Base-by-base conservation (phyloP, 2,329 filamentous ascomycete genomes). In the Penicillium sp. region DNA sequence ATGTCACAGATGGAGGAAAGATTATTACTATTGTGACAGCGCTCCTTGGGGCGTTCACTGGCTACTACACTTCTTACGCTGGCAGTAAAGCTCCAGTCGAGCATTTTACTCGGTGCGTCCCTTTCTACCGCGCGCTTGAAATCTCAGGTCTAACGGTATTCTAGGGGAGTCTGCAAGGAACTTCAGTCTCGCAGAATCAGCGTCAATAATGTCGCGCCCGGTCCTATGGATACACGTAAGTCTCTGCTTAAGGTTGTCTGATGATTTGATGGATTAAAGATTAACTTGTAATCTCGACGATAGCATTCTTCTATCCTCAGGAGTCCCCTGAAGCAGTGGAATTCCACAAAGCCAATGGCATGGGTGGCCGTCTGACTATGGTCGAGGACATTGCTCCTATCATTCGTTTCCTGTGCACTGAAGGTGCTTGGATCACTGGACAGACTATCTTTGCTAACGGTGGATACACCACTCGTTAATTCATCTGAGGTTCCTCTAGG, bases 61-160 rank as follows among this genome's bases (percentile, higher is more conserved):
- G 77, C 36, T 73, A 70, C 60, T 81, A 81, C 60, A 81, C 78
- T 0, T 77, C 75, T 0, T 81, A 82, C 52, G 78, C 78, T 27
- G 79, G 78, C 14, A 77, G 82, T 54, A 87, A 88, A 66, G 84
- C 84, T 36, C 82, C 85, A 2, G 79, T 87, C 39, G 84, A 87
- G 69, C 82, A 86, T 70, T 81, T 87, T 74, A 82, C 80, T 3
- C 79, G 83, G 19, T 27, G 6, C 6, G 24, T 27, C 24, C 1
- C 24, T 6, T 5, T 27, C 24, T 27, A 6, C 24, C 24, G 24
- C 1, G 4, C 6, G 24, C 24, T 6, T 27, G 6, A 4, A 27
- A 6, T 6, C 24, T 1, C 24, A 27, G 6, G 24, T 6, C 6
- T 6, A 27, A 27, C 6, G 4, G 2, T 27, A 6, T 27, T 27